phyloP scores from a whole-genome alignment of 495 filamentous ascomycete species.

The Melanomma pulvis-pyrius region DNA sequence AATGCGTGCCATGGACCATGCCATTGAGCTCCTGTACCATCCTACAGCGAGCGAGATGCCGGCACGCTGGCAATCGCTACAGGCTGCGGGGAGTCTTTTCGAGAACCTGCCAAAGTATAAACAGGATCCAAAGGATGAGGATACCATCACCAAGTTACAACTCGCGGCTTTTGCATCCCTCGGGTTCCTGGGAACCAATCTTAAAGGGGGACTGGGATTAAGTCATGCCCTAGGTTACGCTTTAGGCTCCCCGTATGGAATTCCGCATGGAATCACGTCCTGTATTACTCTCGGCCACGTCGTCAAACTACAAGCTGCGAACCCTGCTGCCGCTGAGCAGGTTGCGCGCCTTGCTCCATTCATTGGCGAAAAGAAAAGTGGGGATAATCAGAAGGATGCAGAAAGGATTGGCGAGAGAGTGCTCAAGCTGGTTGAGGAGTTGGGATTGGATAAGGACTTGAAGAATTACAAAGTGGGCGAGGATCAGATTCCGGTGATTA shows the following conservation, averaged over 20 bases:
- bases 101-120: slow-evolving; percentile 50
- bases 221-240: slow-evolving; percentile 54
- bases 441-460: slow-evolving; percentile 44
- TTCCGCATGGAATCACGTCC: slow-evolving; percentile 56
- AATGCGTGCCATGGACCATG: slow-evolving; percentile 54
- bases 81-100: slow-evolving; percentile 48
- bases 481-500: slow-evolving; percentile 45
- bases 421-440: slow-evolving; percentile 42
- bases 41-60: slow-evolving; percentile 53
- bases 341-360: slow-evolving; percentile 49
- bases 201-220: slow-evolving; percentile 51
- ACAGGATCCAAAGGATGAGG: slow-evolving; percentile 47
- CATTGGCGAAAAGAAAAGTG: slow-evolving; percentile 44
- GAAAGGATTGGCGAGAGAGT: slow-evolving; percentile 44
- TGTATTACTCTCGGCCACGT: slow-evolving; percentile 54
- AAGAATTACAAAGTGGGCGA: slow-evolving; percentile 43
- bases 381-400: slow-evolving; percentile 46
- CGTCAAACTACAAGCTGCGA: slow-evolving; percentile 49
- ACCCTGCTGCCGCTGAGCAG: slow-evolving; percentile 47
- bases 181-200: slow-evolving; percentile 49
- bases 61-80: slow-evolving; percentile 44
- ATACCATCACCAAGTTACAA: slow-evolving; percentile 50
- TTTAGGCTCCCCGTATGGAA: slow-evolving; percentile 53
- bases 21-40: slow-evolving; percentile 55
- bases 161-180: slow-evolving; percentile 52